Evolutionary conservation across 192 early-diverging fungal species (phyloP), one percentile per base, ranked within the genome.

Genomic region (Diversispora eburnea): DNA sequence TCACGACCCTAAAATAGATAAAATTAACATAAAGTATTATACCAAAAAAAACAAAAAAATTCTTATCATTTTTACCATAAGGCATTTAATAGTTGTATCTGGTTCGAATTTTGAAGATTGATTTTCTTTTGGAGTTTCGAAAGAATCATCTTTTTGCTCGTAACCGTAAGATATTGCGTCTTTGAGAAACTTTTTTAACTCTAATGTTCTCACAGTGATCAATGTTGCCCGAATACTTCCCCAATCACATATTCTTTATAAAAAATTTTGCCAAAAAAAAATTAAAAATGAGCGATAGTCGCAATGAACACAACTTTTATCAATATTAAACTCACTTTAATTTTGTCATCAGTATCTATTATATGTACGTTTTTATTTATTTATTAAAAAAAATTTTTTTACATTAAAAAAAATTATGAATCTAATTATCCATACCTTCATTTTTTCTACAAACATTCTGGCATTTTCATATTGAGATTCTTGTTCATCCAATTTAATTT

Each of bases 201-300:
- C 60, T 43, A 62, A 65, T 43, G 72, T 42, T n/a, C 72, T 63
- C 49, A 63, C 55, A n/a, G 61, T 62, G 6, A 74, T 45, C 20
- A 65, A 56, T 51, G 51, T 74, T 52, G 41, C 72, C 45, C 49
- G 61, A 4, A 74, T 41, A 20, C 51, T 66, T 17, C 62, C 61
- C 73, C 73, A 66, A 56, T 74, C 73, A 25, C 73, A 74, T 4
- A 67, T 62, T 74, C 65, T 74, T 33, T 33, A 49, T 55, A 8
- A 55, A 67, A 25, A 52, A n/a, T 61, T 20, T 15, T 42, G 8
- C 12, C 13, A n/a, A 10, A 69, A 39, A 55, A 17, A 43, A 56
- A 56, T 42, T 22, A 42, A 39, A 42, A 42, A 19, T 33, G 10
- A 61, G 13, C 25, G 5, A 13, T 7, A 68, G 8, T 54, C 12